A percentile compares a stretch with the other conserved stretches of the same genome.
phyloP scores from a whole-genome alignment of 2,329 filamentous ascomycete genomes.

The Sporothrix globosa region DNA sequence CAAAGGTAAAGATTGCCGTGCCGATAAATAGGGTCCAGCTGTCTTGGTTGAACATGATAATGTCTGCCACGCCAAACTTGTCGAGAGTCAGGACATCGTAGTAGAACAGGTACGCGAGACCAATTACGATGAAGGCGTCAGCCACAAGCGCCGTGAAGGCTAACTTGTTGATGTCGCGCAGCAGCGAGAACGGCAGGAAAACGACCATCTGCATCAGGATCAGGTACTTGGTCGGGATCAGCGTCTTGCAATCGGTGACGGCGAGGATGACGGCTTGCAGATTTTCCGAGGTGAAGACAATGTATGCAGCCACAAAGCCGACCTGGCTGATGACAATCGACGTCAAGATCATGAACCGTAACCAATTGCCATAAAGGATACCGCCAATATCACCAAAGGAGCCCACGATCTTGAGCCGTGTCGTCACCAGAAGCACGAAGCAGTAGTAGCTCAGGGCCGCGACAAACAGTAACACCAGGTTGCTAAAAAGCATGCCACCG shows the following conservation, averaged over 20 bases:
- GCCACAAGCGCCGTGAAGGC: conserved; percentile 92
- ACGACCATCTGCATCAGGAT: conserved; percentile 95
- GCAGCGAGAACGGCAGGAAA: conserved; percentile 89
- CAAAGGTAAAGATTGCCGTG: conserved; percentile 98
- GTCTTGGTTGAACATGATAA: conserved; percentile 84
- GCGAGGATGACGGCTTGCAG: conserved; percentile 92
- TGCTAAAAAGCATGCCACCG: conserved; percentile 96
- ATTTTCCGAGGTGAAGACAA: conserved; percentile 95
- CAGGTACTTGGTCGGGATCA: conserved; percentile 84
- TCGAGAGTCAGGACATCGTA: conserved; percentile 87
- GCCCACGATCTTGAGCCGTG: conserved; percentile 81
- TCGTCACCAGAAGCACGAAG: conserved; percentile 90
- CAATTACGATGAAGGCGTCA: conserved; percentile 90
- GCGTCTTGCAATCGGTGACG: conserved; percentile 82
- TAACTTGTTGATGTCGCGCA: conserved; percentile 96
- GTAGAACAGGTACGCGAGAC: conserved; percentile 92
- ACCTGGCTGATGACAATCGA: conserved; percentile 96
- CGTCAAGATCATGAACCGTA: conserved; percentile 82
- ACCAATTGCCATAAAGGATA: conserved; percentile 84
- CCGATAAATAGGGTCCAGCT: conserved; percentile 98
- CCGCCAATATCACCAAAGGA: conserved; percentile 98
- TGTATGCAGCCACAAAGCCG: conserved; percentile 92
- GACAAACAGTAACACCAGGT: conserved; percentile 82
- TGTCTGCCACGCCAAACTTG: conserved; percentile 76
- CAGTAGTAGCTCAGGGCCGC: conserved; percentile 93